Conservation (phyloP, 768 basidiomycete species). For the Suillus luteus region DNA sequence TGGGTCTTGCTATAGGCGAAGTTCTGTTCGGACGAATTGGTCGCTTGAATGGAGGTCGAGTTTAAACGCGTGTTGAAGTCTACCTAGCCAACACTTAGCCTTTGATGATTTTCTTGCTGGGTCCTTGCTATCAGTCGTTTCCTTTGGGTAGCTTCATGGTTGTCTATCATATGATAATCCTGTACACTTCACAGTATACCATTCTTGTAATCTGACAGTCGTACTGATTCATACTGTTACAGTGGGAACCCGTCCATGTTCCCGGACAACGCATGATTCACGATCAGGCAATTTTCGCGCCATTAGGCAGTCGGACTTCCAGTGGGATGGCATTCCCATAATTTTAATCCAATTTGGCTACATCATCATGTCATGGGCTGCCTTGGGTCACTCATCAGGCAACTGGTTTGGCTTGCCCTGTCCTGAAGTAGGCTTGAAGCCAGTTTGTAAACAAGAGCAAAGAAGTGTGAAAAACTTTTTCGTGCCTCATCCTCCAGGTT, state of each 20-base stretch:
- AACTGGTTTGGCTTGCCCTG: background rate
- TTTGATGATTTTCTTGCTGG: background rate
- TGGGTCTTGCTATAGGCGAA: slow-evolving; percentile 77
- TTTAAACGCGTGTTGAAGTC: background rate
- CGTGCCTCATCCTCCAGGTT: background rate
- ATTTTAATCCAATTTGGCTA: background rate
- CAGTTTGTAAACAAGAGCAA: slow-evolving; percentile 25
- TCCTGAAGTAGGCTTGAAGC: background rate
- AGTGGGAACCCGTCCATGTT: background rate
- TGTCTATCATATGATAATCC: background rate
- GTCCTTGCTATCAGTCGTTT: background rate
- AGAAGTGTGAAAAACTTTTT: slow-evolving; percentile 23
- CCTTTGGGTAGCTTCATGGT: background rate
- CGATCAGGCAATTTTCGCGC: background rate
- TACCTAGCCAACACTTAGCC: background rate
- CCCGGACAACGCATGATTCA: background rate
- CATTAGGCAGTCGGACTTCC: background rate
- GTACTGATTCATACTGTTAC: background rate
- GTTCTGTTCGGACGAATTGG: slow-evolving; percentile 63
- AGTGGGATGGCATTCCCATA: background rate
- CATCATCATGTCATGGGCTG: background rate
- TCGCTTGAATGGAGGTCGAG: slow-evolving; percentile 12
- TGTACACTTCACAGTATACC: background rate
- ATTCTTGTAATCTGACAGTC: background rate
- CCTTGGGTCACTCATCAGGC: background rate